These are phyloP conservation scores for Solanum virginianum DNA, from an alignment of 257 asterid genomes.

Conservation along the genomic window DNA sequence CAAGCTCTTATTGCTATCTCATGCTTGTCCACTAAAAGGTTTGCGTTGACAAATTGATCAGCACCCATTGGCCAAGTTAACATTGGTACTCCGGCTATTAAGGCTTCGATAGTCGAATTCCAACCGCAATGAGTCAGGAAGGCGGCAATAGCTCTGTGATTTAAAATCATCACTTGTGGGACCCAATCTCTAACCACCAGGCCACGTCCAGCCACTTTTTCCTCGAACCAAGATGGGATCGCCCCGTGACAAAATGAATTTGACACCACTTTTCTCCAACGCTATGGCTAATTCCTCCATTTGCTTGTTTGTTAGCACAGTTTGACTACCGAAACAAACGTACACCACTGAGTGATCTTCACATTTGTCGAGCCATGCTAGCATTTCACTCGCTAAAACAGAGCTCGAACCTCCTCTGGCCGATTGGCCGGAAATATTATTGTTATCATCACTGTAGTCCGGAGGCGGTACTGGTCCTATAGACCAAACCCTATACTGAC, in stretches of 20 bases:
- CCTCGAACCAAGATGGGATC: slow-evolving; percentile 58
- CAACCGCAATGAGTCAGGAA: slow-evolving; percentile 67
- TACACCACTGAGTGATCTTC: slow-evolving; percentile 35
- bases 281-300: slow-evolving; percentile 35
- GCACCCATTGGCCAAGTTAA: slow-evolving; percentile 83
- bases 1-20: slow-evolving; percentile 43
- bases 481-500: slow-evolving; percentile 49
- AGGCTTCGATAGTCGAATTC: slow-evolving; percentile 52
- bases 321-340: slow-evolving; percentile 74
- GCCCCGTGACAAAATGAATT: slow-evolving; percentile 36
- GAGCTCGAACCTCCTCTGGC: slow-evolving; percentile 38
- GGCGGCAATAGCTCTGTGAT: slow-evolving; percentile 26
- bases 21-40: slow-evolving; percentile 44
- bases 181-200: slow-evolving; percentile 64
- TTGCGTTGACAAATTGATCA: slow-evolving; percentile 51
- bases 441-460: background rate
- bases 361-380: slow-evolving; percentile 48
- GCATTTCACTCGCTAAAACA: slow-evolving; percentile 2
- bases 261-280: slow-evolving; percentile 45
- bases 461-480: slow-evolving; percentile 57
- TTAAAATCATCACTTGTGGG: slow-evolving; percentile 54
- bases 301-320: slow-evolving; percentile 48
- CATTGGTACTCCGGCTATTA: slow-evolving; percentile 50
- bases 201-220: slow-evolving; percentile 45
- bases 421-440: background rate